A percentile compares a stretch with the other conserved stretches of the same genome.
phyloP scores from a whole-genome alignment of 495 filamentous ascomycete species.

The Filosporella fistucella region DNA sequence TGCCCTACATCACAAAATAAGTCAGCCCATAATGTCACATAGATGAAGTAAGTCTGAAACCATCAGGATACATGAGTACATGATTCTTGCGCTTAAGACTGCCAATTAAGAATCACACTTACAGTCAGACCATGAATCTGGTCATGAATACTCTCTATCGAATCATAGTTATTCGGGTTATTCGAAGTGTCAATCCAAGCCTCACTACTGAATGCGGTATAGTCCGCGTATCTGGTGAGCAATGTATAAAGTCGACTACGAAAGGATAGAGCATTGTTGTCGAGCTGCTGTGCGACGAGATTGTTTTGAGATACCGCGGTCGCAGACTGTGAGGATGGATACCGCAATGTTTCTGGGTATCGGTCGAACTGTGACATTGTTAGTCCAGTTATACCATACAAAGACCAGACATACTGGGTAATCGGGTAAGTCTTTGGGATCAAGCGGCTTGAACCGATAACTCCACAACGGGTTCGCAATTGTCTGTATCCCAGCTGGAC shows the following conservation, averaged over 20 bases:
- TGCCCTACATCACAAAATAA: too few relatives aligned
- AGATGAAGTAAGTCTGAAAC: too few relatives aligned
- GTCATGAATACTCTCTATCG: slow-evolving; percentile 61
- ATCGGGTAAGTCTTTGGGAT: slow-evolving; percentile 28
- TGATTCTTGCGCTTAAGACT: too few relatives aligned
- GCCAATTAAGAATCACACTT: too few relatives aligned
- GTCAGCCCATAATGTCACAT: too few relatives aligned
- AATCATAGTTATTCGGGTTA: slow-evolving; percentile 39
- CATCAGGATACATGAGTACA: too few relatives aligned
- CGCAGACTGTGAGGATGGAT: slow-evolving; percentile 35
- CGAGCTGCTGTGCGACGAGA: slow-evolving; percentile 40
- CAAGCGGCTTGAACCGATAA: slow-evolving; percentile 56
- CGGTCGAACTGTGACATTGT: slow-evolving; percentile 31
- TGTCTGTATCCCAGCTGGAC: slow-evolving; percentile 45
- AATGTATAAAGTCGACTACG: slow-evolving; percentile 55
- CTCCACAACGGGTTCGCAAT: slow-evolving; percentile 60
- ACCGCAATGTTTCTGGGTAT: slow-evolving; percentile 44
- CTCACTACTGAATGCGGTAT: slow-evolving; percentile 54
- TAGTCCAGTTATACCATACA: background rate
- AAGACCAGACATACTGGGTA: slow-evolving; percentile 34
- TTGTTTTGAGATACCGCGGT: slow-evolving; percentile 48
- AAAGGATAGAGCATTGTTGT: slow-evolving; percentile 37
- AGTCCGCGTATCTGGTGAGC: slow-evolving; percentile 53
- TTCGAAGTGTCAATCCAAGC: slow-evolving; percentile 34
- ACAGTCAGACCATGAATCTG: slow-evolving; percentile 50